These are phyloP conservation scores for Pinus albicaulis DNA, from an alignment of 75 land plant species.

Conservation along the genomic window DNA sequence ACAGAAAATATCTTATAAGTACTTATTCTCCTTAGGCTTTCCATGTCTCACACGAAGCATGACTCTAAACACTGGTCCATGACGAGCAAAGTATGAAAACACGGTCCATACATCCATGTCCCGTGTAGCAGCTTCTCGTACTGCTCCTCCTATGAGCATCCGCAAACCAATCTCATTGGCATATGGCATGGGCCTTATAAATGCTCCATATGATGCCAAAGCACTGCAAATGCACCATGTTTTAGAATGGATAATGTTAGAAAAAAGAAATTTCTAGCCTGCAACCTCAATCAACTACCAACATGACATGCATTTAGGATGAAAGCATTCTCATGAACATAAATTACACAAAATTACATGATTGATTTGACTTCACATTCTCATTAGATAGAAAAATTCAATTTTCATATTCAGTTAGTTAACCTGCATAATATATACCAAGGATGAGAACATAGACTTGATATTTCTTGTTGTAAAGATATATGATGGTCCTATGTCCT, in stretches of 20 bases:
- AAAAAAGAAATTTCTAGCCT: neutral
- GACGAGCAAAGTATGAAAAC: conserved; percentile 89
- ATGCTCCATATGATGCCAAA: conserved; percentile 90
- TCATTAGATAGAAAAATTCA: no score
- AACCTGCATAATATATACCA: no score
- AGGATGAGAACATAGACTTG: no score
- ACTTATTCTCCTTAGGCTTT: conserved; percentile 47
- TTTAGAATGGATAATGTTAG: neutral
- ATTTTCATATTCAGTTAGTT: no score
- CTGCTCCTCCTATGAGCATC: conserved; percentile 90
- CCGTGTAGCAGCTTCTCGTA: conserved; percentile 78
- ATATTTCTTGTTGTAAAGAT: no score
- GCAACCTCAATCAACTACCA: neutral
- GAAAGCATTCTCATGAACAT: neutral
- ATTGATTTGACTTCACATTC: no score
- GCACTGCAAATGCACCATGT: conserved; percentile 39
- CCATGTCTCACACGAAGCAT: conserved; percentile 72
- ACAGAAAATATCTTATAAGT: neutral
- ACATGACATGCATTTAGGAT: neutral
- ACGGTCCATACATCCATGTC: conserved; percentile 64
- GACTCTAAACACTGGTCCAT: conserved; percentile 93
- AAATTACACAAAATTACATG: no score
- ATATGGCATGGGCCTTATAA: conserved; percentile 80
- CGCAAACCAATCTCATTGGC: conserved; percentile 91
- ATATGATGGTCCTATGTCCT: no score